Percentiles rank a stretch among this genome's conserved stretches.
Conservation (phyloP, 345 rosid genomes). For the Trapa incisa region DNA sequence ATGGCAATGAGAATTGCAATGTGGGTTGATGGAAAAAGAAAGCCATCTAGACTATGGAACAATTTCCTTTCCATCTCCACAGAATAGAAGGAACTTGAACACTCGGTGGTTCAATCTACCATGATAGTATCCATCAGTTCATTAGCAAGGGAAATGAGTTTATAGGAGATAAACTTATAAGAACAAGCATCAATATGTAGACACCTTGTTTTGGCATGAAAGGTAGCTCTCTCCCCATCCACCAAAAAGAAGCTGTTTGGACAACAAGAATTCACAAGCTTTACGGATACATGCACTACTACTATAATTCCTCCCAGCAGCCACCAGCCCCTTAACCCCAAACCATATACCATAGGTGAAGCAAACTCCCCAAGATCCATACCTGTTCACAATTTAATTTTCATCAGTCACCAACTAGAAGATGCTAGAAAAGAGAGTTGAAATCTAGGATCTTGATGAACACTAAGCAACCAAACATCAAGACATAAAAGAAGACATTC, state of each 20-base stretch:
- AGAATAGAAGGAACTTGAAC: background rate
- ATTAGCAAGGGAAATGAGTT: background rate
- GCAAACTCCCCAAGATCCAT: conserved; percentile 95
- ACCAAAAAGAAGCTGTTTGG: conserved; percentile 70
- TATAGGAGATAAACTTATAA: background rate
- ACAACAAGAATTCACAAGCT: conserved; percentile 78
- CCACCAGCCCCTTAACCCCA: conserved; percentile 65
- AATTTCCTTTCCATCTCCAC: background rate
- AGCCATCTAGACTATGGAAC: background rate
- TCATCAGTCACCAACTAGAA: conserved; percentile 1
- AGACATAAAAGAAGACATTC: background rate
- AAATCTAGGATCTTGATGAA: background rate
- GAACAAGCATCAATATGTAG: background rate
- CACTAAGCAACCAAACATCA: background rate
- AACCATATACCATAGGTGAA: conserved; percentile 81
- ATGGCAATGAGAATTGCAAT: background rate
- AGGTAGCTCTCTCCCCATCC: conserved; percentile 99
- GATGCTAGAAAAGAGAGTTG: background rate
- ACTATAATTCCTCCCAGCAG: conserved; percentile 54
- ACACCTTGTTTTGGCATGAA: conserved; percentile 83
- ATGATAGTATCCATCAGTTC: background rate
- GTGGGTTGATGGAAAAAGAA: background rate
- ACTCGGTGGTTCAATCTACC: background rate
- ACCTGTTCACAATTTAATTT: conserved; percentile 29
- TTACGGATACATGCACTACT: conserved; percentile 47